These are phyloP conservation scores for Ceratobasidium sp. DNA, from an alignment of 1,284 basidiomycete genomes.

Conservation along the genomic window DNA sequence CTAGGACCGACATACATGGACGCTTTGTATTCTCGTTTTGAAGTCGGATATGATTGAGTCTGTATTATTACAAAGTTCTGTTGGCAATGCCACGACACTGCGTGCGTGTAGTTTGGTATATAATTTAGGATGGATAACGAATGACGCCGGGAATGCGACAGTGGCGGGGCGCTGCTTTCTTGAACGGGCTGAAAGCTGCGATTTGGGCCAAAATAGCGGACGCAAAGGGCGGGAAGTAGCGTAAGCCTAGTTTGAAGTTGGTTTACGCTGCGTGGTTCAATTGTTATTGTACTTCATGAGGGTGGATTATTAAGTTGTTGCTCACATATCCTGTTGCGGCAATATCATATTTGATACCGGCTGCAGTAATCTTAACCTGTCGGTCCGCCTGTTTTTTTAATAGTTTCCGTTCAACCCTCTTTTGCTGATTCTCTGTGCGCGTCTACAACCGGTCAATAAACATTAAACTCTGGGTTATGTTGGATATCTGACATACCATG, in stretches of 20 bases:
- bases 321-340: conserved; percentile 78
- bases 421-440: conserved; percentile 80
- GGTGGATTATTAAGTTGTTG: conserved; percentile 42
- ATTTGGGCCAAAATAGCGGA: no score
- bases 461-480: conserved; percentile 10
- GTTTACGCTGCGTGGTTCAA: not conserved
- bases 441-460: conserved; percentile 62
- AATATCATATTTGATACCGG: conserved; percentile 93
- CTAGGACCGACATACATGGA: not conserved
- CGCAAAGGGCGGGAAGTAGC: not conserved
- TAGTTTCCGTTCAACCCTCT: conserved; percentile 76
- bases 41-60: not conserved
- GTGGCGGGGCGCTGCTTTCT: not conserved
- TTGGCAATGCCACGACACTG: not conserved
- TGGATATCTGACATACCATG: conserved; percentile 69
- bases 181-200: not conserved
- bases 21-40: not conserved
- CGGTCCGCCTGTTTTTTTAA: conserved; percentile 83
- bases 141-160: not conserved
- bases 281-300: not conserved
- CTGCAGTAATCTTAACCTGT: conserved; percentile 81
- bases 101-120: not conserved
- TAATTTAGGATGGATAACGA: not conserved
- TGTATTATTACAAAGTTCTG: not conserved
- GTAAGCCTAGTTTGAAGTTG: not conserved